Evolutionary conservation across 352 stramenopile species (phyloP).

Genomic region (Phytopythium sindhum): DNA sequence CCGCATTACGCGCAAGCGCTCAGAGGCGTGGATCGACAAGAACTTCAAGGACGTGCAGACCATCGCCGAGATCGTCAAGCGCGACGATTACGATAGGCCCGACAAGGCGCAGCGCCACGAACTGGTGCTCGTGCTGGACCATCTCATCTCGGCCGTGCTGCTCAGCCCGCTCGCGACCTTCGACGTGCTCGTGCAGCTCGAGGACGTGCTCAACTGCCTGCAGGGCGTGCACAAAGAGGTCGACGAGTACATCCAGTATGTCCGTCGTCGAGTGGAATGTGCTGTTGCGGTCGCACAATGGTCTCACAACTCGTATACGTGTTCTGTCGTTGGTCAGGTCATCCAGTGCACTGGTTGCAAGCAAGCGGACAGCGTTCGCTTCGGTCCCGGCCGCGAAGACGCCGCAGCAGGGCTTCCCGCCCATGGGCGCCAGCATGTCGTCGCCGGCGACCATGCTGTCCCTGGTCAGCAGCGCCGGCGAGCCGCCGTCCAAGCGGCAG

Average conservation of each 20-base stretch:
- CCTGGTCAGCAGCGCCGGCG: slow-evolving; percentile 8
- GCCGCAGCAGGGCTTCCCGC: not conserved
- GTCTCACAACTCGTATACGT: not conserved
- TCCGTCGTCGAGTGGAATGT: not conserved
- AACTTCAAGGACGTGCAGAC: slow-evolving; percentile 49
- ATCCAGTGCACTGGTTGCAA: slow-evolving; percentile 31
- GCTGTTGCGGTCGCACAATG: not conserved
- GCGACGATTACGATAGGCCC: slow-evolving; percentile 18
- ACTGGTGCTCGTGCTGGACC: slow-evolving; percentile 59
- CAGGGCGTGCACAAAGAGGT: slow-evolving; percentile 38
- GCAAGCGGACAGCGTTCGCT: slow-evolving; percentile 25
- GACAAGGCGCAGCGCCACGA: slow-evolving; percentile 51
- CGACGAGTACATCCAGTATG: slow-evolving; percentile 59
- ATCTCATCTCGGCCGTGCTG: slow-evolving; percentile 68
- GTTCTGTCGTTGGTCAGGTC: slow-evolving; percentile 16
- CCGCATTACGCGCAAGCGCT: slow-evolving; percentile 61
- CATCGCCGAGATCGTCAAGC: slow-evolving; percentile 33
- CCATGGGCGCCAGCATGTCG: not conserved
- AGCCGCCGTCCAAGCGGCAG: slow-evolving; percentile 30
- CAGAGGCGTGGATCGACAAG: slow-evolving; percentile 57
- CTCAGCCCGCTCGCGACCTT: slow-evolving; percentile 38
- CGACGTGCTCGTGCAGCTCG: slow-evolving; percentile 32
- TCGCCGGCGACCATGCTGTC: slow-evolving; percentile 10
- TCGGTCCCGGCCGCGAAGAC: not conserved
- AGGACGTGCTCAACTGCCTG: slow-evolving; percentile 36